A percentile compares a stretch with the other conserved stretches of the same genome.
These are phyloP conservation scores for Echinosophora koreensis DNA, from an alignment of 306 rosid genomes.

Conservation along the genomic window DNA sequence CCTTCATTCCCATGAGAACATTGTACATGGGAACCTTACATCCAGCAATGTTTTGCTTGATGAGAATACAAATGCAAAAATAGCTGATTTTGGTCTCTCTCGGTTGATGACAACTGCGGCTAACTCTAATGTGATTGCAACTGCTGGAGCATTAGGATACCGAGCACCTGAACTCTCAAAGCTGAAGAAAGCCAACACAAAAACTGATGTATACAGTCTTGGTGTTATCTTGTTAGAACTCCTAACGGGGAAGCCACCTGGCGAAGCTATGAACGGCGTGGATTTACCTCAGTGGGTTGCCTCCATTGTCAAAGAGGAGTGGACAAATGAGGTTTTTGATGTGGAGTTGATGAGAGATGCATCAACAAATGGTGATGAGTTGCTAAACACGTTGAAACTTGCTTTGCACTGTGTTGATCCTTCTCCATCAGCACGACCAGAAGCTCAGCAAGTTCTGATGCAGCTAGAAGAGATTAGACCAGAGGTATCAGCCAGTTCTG, in stretches of 20 bases:
- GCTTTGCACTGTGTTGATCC: constrained; percentile 99
- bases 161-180: constrained; percentile 89
- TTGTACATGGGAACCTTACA: constrained; percentile 86
- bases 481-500: constrained; percentile 58
- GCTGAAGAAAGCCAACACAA: constrained; percentile 82
- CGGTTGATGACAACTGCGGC: constrained; percentile 89
- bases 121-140: constrained; percentile 81
- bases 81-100: constrained; percentile 86
- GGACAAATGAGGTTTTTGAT: constrained; percentile 96
- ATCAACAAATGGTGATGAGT: constrained; percentile 75
- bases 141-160: constrained; percentile 89
- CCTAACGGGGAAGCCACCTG: constrained; percentile 91
- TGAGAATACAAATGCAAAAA: constrained; percentile 61
- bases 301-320: constrained; percentile 94
- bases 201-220: constrained; percentile 90
- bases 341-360: constrained; percentile 89
- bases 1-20: constrained; percentile 79
- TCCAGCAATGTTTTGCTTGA: constrained; percentile 83
- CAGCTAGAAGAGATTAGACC: constrained; percentile 87
- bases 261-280: constrained; percentile 81
- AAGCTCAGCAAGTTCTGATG: constrained; percentile 73
- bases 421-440: constrained; percentile 90
- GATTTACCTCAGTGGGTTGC: constrained; percentile 99
- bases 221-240: constrained; percentile 95
- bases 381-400: constrained; percentile 80